Evolutionary conservation across 805 yeast species (phyloP), one percentile per base, ranked within the genome.

Genomic region (Metschnikowia baotianmanensis): DNA sequence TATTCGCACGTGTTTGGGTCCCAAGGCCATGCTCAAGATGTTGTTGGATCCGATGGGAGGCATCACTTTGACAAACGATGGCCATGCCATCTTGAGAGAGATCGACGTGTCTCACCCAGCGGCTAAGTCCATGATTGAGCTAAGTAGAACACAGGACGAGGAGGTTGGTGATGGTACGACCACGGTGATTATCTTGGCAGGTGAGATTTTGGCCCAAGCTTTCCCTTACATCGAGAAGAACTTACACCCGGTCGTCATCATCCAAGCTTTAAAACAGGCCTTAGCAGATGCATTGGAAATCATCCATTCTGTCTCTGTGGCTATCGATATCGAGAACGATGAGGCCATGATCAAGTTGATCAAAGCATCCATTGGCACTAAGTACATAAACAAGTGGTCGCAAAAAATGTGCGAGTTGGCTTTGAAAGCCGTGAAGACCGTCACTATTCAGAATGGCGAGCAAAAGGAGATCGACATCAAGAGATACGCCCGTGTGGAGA

Each of bases 111-210:
- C 96, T 4, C 99, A 93, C 62, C 99, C 99, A 9, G 99, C 99
- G 4, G 99, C 99, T 34, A 93, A 93, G 68, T 85, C 96, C 23
- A 93, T 93, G 98, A 86, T 93, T 59, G 99, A 93, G 68, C 77
- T 93, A 51, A 82, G 93, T 56, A 80, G 99, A 69, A 90, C 99
- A 6, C 97, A 91, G 70, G 99, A 91, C 61, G 99, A 91, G 69
- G 99, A 91, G 69, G 99, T 79, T 43, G 99, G 99, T 42, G 99
- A 93, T 59, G 98, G 98, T 47, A 90, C 99, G 45, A 93, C 99
- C 19, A 84, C 96, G 7, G 99, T 93, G 40, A 93, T 93, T 58
- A 91, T 93, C 48, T 71, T 91, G 42, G 98, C 99, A 15, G 99
- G 99, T 49, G 99, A 93, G 63, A 88, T 93, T 43, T 72, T 93